Evolutionary conservation across 805 yeast species (phyloP).

Genomic region (Nakazawaea siamensis): DNA sequence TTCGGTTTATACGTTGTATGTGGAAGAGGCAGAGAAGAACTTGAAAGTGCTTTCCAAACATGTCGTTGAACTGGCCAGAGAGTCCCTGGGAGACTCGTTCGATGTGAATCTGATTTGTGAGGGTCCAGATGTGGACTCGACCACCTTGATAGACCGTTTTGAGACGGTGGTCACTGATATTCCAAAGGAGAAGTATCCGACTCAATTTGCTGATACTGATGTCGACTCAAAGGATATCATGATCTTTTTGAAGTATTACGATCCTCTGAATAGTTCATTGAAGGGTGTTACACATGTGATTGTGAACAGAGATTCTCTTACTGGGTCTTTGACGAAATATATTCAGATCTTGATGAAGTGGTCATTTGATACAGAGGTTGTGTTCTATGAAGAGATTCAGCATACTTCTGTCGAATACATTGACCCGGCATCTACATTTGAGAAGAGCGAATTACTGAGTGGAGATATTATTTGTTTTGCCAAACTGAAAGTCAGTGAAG

Average conservation of each 20-base stretch:
- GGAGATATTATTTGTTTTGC: constrained; percentile 57
- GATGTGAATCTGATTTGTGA: constrained; percentile 5
- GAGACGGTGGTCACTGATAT: not conserved
- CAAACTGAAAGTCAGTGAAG: constrained; percentile 1
- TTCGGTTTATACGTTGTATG: constrained; percentile 45
- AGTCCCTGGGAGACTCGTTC: not conserved
- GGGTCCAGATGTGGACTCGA: constrained; percentile 14
- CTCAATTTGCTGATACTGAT: constrained; percentile 16
- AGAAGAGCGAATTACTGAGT: constrained; percentile 47
- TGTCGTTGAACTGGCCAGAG: constrained; percentile 7
- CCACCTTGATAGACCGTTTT: constrained; percentile 11
- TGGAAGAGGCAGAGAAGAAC: constrained; percentile 50
- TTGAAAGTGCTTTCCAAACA: constrained; percentile 23
- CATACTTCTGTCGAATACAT: constrained; percentile 41
- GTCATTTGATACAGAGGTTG: constrained; percentile 23
- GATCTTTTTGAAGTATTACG: constrained; percentile 60
- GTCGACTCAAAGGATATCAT: constrained; percentile 23
- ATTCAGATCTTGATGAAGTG: constrained; percentile 34
- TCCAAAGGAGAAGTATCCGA: constrained; percentile 11
- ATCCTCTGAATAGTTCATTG: constrained; percentile 42
- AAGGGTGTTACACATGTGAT: constrained; percentile 57
- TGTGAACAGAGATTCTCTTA: constrained; percentile 38
- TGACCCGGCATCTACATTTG: constrained; percentile 32
- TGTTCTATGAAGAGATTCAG: constrained; percentile 54
- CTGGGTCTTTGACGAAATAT: constrained; percentile 31